phyloP scores from a whole-genome alignment of 2,329 filamentous ascomycete species.

The Fusarium xyrophilum region DNA sequence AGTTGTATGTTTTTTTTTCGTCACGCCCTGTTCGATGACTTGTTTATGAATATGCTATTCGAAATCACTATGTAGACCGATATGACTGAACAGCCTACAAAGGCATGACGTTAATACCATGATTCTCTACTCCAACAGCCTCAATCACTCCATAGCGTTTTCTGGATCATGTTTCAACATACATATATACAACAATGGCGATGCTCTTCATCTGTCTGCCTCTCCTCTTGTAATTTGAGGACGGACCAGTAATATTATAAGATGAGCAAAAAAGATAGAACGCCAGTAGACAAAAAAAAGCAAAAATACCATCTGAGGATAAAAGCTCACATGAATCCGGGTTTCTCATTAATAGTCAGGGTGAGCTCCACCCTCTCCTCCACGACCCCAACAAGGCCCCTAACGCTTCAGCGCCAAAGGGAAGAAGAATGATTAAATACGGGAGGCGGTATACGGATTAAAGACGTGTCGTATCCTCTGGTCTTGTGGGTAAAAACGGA shows the following conservation, averaged over 20 bases:
- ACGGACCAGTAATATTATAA: constrained; percentile 32
- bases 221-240: constrained; percentile 5
- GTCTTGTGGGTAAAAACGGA: constrained; percentile 4
- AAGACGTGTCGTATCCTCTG: constrained; percentile 25
- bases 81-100: neutral
- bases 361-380: constrained; percentile 3
- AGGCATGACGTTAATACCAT: constrained; percentile 24
- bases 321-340: constrained; percentile 19
- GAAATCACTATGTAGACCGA: neutral
- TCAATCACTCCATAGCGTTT: constrained; percentile 13
- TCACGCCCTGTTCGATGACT: neutral
- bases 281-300: constrained; percentile 19
- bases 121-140: constrained; percentile 4
- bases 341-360: constrained; percentile 20
- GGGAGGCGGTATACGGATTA: constrained; percentile 22
- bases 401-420: constrained; percentile 23
- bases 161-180: constrained; percentile 15
- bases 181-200: constrained; percentile 22
- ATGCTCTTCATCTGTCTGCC: constrained; percentile 3
- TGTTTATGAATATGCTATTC: neutral
- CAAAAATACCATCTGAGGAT: constrained; percentile 15
- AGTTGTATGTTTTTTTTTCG: constrained; percentile 23
- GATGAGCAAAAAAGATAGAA: constrained; percentile 24
- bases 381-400: constrained; percentile 18
- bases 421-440: constrained; percentile 39